Conservation (phyloP, 148 eudicot species). For the Polygonum aviculare region DNA sequence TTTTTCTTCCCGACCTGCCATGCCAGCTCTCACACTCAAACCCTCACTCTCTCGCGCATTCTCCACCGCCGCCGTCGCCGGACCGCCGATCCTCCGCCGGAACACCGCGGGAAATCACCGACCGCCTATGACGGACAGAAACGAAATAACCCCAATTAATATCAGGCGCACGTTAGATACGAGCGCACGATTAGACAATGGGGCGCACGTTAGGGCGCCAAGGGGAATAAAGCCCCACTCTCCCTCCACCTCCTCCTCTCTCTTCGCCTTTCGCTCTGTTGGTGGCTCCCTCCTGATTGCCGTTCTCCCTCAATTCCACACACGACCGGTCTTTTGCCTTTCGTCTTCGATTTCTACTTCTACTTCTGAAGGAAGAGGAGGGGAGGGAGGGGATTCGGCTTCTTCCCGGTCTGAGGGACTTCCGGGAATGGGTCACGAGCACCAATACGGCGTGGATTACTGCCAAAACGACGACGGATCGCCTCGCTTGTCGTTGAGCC, state of each 20-base stretch:
- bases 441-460: constrained; percentile 10
- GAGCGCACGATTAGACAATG: neutral
- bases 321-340: constrained; percentile 8
- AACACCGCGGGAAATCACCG: neutral
- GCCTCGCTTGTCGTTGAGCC: neutral
- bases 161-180: constrained; percentile 17
- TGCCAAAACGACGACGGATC: constrained; percentile 19
- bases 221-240: constrained; percentile 7
- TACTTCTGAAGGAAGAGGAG: neutral
- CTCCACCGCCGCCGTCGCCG: neutral
- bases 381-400: constrained; percentile 15
- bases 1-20: neutral
- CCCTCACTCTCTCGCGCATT: neutral
- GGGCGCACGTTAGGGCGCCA: constrained; percentile 25
- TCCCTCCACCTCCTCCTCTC: neutral
- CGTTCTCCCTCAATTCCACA: neutral
- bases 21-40: neutral
- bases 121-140: neutral
- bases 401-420: neutral
- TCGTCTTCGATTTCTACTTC: constrained; percentile 16
- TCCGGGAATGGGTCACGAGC: constrained; percentile 21
- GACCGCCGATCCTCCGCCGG: neutral
- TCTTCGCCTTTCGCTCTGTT: neutral
- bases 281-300: neutral
- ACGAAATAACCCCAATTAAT: neutral